Base-by-base conservation (phyloP, 768 basidiomycete genomes). In the Lyophyllum semitale region DNA sequence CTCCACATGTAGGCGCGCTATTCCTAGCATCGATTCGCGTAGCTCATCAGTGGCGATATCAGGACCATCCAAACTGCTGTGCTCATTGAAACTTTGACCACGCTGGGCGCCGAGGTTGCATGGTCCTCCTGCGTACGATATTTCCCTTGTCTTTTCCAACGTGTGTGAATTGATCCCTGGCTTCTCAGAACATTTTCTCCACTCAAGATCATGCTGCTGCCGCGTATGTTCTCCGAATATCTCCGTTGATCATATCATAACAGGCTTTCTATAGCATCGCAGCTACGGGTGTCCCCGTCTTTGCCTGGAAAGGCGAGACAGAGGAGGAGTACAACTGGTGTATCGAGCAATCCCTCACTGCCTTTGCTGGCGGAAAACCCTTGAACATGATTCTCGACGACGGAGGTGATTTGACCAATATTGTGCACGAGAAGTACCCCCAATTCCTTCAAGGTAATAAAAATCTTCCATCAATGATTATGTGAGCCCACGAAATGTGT, bases 321-420 rank as follows among this genome's bases (percentile, higher is more conserved):
- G 97, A 98, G 70, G 97, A 98, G 74, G 97, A 99, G 72, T 98
- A 98, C 77, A 68, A 75, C 61, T 99, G 97, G 97, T 98, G 95
- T 72, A 93, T 99, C 63, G 94, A 98, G 68, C 97, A 99, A 77
- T 91, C 93, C 44, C 73, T 99, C 61, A 72, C 84, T 62, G 91
- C 85, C n/a, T 99, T 99, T 84, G 76, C 87, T 23, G 85, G 78
- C 59, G 89, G 89, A 62, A 77, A 95, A 73, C 69, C 89, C 49
- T 76, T 96, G 68, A 99, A 99, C 87, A 89, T 99, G 95, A 98
- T 99, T 73, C 85, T 98, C 69, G 97, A 99, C 66, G 97, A 99
- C 71, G 97, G 97, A 65, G 96, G 97, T 71, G 97, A 99, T 68
- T 83, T 99, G 54, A 99, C 97, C 62, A 85, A 72, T 63, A 81